Conservation (phyloP, 345 rosid species). For the Lepidium africanum region DNA sequence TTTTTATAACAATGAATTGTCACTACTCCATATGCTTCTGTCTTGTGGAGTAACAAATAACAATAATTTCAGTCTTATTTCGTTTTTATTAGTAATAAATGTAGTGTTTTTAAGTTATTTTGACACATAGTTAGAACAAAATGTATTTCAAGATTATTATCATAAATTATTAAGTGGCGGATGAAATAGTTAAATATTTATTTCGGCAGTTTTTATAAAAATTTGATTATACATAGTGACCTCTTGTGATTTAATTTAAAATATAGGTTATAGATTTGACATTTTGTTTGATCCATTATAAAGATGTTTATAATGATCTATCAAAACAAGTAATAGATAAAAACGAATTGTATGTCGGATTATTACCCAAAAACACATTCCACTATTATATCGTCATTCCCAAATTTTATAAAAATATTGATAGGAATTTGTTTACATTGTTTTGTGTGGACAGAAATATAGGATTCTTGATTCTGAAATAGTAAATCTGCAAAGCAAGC, state of each 20-base stretch:
- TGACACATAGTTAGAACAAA: neutral
- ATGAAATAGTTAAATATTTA: too few species aligned
- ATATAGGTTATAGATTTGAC: too few species aligned
- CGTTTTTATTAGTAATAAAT: neutral
- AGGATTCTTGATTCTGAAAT: neutral
- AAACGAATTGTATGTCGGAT: neutral
- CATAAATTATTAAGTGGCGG: too few species aligned
- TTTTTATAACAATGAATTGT: neutral
- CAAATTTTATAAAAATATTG: neutral
- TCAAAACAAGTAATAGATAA: neutral
- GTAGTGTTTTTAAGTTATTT: neutral
- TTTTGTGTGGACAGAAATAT: too few species aligned
- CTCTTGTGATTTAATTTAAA: too few species aligned
- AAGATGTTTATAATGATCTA: neutral
- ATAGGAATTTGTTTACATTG: too few species aligned
- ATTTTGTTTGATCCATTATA: too few species aligned
- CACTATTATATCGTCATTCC: neutral
- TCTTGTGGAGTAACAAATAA: neutral
- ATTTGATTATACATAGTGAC: too few species aligned
- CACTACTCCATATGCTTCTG: constrained; percentile 15
- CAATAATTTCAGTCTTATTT: neutral
- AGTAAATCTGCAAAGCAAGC: neutral
- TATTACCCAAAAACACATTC: neutral
- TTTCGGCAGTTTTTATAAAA: too few species aligned
- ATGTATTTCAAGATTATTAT: too few species aligned